phyloP scores from a whole-genome alignment of 805 yeast genomes.

The Candida sithepensis region DNA sequence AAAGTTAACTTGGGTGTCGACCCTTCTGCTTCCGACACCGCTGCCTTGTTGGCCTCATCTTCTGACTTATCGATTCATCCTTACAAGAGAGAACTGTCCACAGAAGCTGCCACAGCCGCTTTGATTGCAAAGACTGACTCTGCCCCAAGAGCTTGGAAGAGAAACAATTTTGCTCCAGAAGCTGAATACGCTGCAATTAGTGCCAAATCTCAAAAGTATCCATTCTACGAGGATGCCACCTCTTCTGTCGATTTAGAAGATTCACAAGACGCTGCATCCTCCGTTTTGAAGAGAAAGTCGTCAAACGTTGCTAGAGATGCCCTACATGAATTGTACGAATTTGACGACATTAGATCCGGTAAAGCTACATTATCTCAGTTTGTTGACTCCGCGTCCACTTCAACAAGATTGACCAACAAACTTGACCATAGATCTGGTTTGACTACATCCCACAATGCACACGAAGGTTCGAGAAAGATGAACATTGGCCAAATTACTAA shows the following conservation, averaged over 20 bases:
- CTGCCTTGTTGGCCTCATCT: conserved; percentile 71
- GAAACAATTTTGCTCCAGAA: conserved; percentile 40
- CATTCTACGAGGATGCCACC: conserved; percentile 22
- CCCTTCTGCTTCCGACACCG: conserved; percentile 67
- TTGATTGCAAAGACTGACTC: conserved; percentile 42
- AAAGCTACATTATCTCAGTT: conserved; percentile 30
- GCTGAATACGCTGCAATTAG: conserved; percentile 45
- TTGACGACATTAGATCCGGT: conserved; percentile 41
- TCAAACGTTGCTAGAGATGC: conserved; percentile 33
- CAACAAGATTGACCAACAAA: conserved; percentile 11
- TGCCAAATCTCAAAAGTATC: conserved; percentile 32
- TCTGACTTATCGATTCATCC: conserved; percentile 61
- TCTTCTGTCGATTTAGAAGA: conserved; percentile 34
- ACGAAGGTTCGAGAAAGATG: conserved; percentile 28
- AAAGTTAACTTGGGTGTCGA: conserved; percentile 57
- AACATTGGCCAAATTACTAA: conserved; percentile 28
- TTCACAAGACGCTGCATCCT: conserved; percentile 40
- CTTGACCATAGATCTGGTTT: conserved; percentile 26
- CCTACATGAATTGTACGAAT: conserved; percentile 38
- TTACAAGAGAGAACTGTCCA: conserved; percentile 55
- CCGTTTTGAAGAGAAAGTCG: conserved; percentile 32
- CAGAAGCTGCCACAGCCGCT: conserved; percentile 70
- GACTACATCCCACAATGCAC: conserved; percentile 25
- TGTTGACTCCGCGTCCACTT: conserved; percentile 15
- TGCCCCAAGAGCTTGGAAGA: conserved; percentile 46